phyloP scores from a whole-genome alignment of 176 grass and related monocot species.

The Guadua angustifolia region DNA sequence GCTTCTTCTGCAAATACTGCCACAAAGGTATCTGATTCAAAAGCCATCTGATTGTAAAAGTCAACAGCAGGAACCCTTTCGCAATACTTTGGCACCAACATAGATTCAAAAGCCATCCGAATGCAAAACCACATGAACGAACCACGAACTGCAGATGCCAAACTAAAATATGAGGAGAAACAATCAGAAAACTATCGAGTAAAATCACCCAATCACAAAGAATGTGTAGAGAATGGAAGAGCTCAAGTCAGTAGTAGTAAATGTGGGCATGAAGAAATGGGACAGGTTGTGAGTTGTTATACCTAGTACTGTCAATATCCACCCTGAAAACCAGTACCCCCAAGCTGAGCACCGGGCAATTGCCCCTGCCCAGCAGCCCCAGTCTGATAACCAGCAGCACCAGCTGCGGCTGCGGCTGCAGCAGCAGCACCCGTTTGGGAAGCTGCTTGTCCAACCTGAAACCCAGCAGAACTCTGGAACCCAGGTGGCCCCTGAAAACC shows the following conservation, averaged over 20 bases:
- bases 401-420: conserved; percentile 1
- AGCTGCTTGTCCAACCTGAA: conserved; percentile 77
- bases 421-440: conserved; percentile 52
- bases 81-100: conserved; percentile 77
- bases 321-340: conserved; percentile 60
- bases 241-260: conserved; percentile 21
- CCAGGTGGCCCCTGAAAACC: conserved; percentile 91
- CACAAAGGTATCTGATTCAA: conserved; percentile 57
- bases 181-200: conserved; percentile 60
- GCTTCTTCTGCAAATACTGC: conserved; percentile 65
- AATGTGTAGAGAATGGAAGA: conserved; percentile 41
- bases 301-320: conserved; percentile 83
- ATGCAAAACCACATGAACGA: conserved; percentile 82
- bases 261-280: conserved; percentile 35
- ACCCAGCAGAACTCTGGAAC: conserved; percentile 65
- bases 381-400: conserved; percentile 68
- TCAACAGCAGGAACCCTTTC: conserved; percentile 79
- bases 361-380: conserved; percentile 63
- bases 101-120: conserved; percentile 81
- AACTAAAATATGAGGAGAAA: conserved; percentile 67
- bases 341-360: conserved; percentile 58
- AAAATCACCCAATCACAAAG: conserved; percentile 44
- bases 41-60: conserved; percentile 62
- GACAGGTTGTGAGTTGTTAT: conserved; percentile 50
- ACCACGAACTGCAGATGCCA: conserved; percentile 74